These are phyloP conservation scores for Deuterostichococcus epilithicus DNA, from an alignment of 139 green algal genomes.

Conservation along the genomic window DNA sequence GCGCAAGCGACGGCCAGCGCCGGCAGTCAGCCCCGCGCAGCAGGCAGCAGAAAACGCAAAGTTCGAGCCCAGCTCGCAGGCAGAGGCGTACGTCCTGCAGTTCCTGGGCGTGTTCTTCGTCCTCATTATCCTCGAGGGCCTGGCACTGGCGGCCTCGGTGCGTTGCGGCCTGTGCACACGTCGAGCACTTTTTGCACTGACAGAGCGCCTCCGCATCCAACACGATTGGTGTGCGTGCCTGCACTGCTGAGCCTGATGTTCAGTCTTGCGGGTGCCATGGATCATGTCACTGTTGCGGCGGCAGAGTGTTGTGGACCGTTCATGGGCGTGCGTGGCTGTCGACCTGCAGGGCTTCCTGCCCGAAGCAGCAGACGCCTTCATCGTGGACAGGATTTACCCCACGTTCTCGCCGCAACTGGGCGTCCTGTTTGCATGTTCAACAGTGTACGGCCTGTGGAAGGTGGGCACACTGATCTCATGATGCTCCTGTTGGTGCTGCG, in stretches of 20 bases:
- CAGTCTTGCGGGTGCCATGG: neutral
- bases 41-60: neutral
- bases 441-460: slow-evolving; percentile 62
- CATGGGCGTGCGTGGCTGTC: neutral
- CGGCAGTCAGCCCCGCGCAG: neutral
- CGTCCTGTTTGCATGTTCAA: slow-evolving; percentile 44
- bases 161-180: neutral
- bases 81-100: slow-evolving; percentile 22
- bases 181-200: neutral
- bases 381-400: slow-evolving; percentile 39
- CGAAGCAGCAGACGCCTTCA: slow-evolving; percentile 48
- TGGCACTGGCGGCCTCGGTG: slow-evolving; percentile 40
- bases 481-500: too few relatives aligned
- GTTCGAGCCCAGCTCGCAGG: neutral
- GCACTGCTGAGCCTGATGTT: neutral
- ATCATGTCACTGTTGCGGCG: neutral
- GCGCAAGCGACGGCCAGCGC: too few relatives aligned
- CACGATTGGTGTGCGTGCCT: neutral
- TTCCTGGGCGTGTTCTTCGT: slow-evolving; percentile 35
- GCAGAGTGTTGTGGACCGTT: neutral
- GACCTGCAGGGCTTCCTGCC: slow-evolving; percentile 54
- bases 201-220: too few relatives aligned
- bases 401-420: slow-evolving; percentile 53
- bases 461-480: too few relatives aligned
- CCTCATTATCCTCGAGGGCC: slow-evolving; percentile 42